phyloP scores from a whole-genome alignment of 2,329 filamentous ascomycete species.

The Apiospora phragmitis region DNA sequence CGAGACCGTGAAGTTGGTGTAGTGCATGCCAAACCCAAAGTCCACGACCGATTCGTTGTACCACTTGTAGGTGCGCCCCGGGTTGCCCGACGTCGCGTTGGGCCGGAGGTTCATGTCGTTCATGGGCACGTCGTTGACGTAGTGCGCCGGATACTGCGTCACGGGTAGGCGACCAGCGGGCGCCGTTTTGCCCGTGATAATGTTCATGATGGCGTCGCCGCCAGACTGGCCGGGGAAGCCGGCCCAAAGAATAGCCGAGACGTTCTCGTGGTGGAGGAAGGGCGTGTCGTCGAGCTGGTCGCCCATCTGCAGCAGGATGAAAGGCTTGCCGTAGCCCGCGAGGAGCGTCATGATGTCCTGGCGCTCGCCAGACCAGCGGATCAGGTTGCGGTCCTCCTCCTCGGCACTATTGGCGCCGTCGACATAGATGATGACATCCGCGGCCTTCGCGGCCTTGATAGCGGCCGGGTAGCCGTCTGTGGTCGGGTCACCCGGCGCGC shows the following conservation, averaged over 20 bases:
- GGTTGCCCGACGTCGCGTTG: slow-evolving; percentile 33
- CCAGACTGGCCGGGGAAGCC: slow-evolving; percentile 54
- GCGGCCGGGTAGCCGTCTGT: slow-evolving; percentile 34
- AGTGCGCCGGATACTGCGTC: slow-evolving; percentile 49
- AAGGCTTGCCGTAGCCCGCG: slow-evolving; percentile 43
- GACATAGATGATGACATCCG: slow-evolving; percentile 54
- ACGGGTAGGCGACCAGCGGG: slow-evolving; percentile 48
- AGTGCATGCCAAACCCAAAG: slow-evolving; percentile 49
- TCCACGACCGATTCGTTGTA: slow-evolving; percentile 43
- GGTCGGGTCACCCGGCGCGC: slow-evolving; percentile 29
- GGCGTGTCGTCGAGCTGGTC: slow-evolving; percentile 45
- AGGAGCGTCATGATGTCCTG: slow-evolving; percentile 47
- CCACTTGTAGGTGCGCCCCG: slow-evolving; percentile 52
- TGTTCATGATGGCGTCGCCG: slow-evolving; percentile 48
- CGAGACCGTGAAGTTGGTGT: slow-evolving; percentile 42
- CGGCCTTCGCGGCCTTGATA: slow-evolving; percentile 38
- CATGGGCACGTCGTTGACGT: slow-evolving; percentile 45
- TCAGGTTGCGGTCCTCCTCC: slow-evolving; percentile 47
- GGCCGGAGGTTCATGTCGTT: slow-evolving; percentile 50
- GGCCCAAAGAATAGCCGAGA: slow-evolving; percentile 49
- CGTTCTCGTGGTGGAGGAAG: slow-evolving; percentile 42
- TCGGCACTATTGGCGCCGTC: slow-evolving; percentile 55
- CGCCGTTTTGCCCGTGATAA: slow-evolving; percentile 45
- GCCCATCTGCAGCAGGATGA: slow-evolving; percentile 53
- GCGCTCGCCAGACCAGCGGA: slow-evolving; percentile 54